Base-by-base conservation (phyloP, 441 rosid genomes). In the Raphanus hybrid region DNA sequence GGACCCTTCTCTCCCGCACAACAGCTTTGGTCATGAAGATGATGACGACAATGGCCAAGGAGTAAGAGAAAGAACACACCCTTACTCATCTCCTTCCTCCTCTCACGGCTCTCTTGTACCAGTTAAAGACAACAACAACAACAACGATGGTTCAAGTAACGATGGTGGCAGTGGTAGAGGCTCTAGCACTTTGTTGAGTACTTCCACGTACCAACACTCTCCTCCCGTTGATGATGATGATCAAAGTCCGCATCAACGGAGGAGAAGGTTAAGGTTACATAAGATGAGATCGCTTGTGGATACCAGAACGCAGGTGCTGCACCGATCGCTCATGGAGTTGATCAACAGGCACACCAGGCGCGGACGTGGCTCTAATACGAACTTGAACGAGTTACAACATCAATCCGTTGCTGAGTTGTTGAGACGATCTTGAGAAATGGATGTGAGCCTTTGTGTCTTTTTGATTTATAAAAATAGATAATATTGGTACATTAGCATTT, bases 271-370 rank as follows among this genome's bases (percentile, higher is more conserved):
- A 41, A 65, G 69, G 73, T 67, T 74, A 16, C 75, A 65, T 35
- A 80, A 79, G 45, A 82, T 84, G 84, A 83, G 77, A 57, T 88
- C 97, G n/a, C 73, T 91, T 27, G 82, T 91, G 35, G 97, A 92
- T 50, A 70, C 87, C 3, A 85, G 92, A 11, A 91, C 91, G 81
- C 95, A 88, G 66, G 81, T 90, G 79, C 48, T 92, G 82, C 94
- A 91, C 74, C 82, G 84, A 35, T 89, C 93, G 6, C 85, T 91
- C 67, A 82, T 94, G 84, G 93, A 87, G 82, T 82, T 87, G 83
- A 78, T 92, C 66, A 82, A 85, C 84, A 90, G 87, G 77, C 80
- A 54, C 1, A 7, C 59, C 10, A 54, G 90, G 69, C 89, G 97
- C 29, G 80, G 88, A 72, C 87, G 97, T 41, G 62, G 89, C 79